Percentiles rank a stretch among this genome's conserved stretches.
These are phyloP conservation scores for Penicillium olsonii DNA, from an alignment of 2,329 filamentous ascomycete species.

Conservation along the genomic window DNA sequence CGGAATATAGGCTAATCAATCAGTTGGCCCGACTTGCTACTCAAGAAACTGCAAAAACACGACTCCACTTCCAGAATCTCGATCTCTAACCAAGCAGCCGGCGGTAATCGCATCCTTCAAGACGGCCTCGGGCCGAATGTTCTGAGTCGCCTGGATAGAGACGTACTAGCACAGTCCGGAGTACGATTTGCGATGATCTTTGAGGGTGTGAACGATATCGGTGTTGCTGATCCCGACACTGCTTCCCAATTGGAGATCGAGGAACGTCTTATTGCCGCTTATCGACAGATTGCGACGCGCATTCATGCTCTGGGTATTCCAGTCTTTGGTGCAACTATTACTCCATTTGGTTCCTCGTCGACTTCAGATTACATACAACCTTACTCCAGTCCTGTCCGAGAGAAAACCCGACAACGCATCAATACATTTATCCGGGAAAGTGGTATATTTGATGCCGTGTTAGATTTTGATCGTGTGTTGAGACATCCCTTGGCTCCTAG, in stretches of 20 bases:
- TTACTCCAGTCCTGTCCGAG: conserved; percentile 58
- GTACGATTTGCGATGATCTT: conserved; percentile 66
- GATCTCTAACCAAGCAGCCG: conserved; percentile 66
- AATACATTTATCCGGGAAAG: conserved; percentile 63
- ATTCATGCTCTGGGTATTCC: conserved; percentile 57
- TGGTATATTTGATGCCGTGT: conserved; percentile 59
- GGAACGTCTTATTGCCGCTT: conserved; percentile 58
- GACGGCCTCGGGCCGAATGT: conserved; percentile 65
- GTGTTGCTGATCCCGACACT: conserved; percentile 48
- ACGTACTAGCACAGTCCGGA: conserved; percentile 60
- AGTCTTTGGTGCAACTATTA: conserved; percentile 66
- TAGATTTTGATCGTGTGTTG: conserved; percentile 64
- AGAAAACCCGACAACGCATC: conserved; percentile 58
- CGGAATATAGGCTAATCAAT: background rate
- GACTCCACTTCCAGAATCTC: conserved; percentile 52
- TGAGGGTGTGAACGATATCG: conserved; percentile 71
- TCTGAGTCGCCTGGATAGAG: conserved; percentile 63
- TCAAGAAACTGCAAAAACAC: conserved; percentile 53
- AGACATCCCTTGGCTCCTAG: conserved; percentile 53
- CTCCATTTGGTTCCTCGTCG: conserved; percentile 56
- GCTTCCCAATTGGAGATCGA: conserved; percentile 51
- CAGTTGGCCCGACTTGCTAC: conserved; percentile 61
- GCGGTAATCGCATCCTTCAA: conserved; percentile 65
- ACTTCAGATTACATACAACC: conserved; percentile 43
- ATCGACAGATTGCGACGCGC: conserved; percentile 58